phyloP scores from a whole-genome alignment of 1,284 basidiomycete genomes.

The Marasmius oreades region DNA sequence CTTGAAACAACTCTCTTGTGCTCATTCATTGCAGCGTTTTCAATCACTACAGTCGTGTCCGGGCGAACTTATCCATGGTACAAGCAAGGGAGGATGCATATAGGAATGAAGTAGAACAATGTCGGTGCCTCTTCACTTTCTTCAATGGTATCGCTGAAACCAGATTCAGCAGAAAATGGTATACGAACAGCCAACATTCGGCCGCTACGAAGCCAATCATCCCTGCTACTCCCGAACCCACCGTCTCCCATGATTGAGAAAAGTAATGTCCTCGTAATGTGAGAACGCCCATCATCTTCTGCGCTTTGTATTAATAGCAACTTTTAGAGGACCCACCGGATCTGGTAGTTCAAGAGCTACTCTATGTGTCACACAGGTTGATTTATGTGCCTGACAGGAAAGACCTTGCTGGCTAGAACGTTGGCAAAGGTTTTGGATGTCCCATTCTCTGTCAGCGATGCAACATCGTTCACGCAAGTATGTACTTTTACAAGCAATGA shows the following conservation, averaged over 20 bases:
- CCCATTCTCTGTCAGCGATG: conserved; percentile 86
- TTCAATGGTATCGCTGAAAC: conserved; percentile 3
- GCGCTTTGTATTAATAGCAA: not conserved
- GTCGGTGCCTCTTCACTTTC: conserved; percentile 26
- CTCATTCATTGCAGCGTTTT: conserved; percentile 60
- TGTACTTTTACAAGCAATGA: conserved; percentile 14
- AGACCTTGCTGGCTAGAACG: conserved; percentile 84
- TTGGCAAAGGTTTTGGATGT: conserved; percentile 86
- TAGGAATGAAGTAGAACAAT: conserved; percentile 28
- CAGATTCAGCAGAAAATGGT: conserved; percentile 17
- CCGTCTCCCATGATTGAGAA: conserved; percentile 77
- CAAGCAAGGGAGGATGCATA: conserved; percentile 38
- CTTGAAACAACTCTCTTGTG: conserved; percentile 8
- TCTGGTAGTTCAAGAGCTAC: conserved; percentile 50
- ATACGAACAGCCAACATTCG: conserved; percentile 54
- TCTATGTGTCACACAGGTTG: not conserved
- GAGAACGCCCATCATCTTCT: conserved; percentile 23
- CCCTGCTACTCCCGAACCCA: conserved; percentile 36
- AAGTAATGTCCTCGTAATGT: conserved; percentile 91
- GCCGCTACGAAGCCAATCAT: conserved; percentile 37
- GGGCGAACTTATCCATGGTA: conserved; percentile 54
- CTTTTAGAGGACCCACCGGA: conserved; percentile 71
- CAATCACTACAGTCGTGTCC: conserved; percentile 87
- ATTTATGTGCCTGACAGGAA: conserved; percentile 46
- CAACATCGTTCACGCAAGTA: conserved; percentile 82